Evolutionary conservation across 257 asterid species (phyloP).

Genomic region (Henckelia pumila): DNA sequence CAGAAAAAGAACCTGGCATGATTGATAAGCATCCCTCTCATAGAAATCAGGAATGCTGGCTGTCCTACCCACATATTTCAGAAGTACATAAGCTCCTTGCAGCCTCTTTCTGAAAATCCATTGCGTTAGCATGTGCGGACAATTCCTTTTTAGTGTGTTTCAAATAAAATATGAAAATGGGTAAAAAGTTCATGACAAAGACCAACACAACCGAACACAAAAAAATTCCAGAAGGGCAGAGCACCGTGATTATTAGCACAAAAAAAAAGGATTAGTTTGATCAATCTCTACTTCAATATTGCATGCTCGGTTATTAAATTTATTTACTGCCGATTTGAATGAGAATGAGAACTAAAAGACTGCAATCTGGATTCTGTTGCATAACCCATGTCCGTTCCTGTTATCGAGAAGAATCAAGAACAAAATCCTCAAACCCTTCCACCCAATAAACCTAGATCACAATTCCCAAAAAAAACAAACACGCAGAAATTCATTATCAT

Average conservation of each 20-base stretch:
- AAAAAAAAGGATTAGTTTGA: not conserved
- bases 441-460: constrained; percentile 8
- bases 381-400: not conserved
- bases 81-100: constrained; percentile 51
- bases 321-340: not conserved
- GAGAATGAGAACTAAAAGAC: not conserved
- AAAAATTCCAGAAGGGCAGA: not conserved
- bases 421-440: too few relatives aligned
- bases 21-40: constrained; percentile 47
- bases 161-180: not conserved
- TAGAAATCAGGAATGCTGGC: constrained; percentile 47
- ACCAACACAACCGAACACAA: not conserved
- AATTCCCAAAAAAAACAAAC: too few relatives aligned
- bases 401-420: not conserved
- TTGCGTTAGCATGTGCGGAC: constrained; percentile 14
- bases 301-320: not conserved
- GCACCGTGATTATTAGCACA: not conserved
- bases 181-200: not conserved
- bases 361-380: too few relatives aligned
- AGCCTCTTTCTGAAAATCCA: constrained; percentile 56
- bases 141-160: not conserved
- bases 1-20: constrained; percentile 50
- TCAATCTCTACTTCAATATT: not conserved
- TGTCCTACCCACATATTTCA: constrained; percentile 63
- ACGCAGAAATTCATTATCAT: not conserved